These are phyloP conservation scores for Diaporthe vaccinii DNA, from an alignment of 2,329 filamentous ascomycete genomes.

Conservation along the genomic window DNA sequence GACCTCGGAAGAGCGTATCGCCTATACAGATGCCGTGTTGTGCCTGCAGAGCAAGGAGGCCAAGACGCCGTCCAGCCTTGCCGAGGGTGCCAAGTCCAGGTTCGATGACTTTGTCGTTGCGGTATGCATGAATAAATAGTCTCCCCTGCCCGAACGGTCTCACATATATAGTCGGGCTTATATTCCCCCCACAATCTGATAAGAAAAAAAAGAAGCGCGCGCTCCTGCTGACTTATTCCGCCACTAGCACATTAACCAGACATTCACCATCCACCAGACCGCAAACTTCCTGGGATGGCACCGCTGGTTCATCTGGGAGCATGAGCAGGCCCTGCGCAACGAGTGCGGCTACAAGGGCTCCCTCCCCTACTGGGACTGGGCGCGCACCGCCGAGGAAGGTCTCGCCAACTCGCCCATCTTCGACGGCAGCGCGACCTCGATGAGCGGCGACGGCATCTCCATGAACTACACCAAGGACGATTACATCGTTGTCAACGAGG, in stretches of 20 bases:
- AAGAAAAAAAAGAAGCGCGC: not conserved
- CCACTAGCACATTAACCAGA: conserved; percentile 40
- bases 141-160: conserved; percentile 45
- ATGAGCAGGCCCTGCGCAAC: conserved; percentile 35
- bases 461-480: conserved; percentile 45
- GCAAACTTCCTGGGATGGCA: conserved; percentile 36
- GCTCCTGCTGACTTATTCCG: conserved; percentile 42
- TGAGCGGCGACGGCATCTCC: conserved; percentile 58
- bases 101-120: conserved; percentile 51
- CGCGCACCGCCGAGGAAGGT: conserved; percentile 57
- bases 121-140: conserved; percentile 41
- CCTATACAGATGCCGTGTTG: conserved; percentile 48
- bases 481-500: conserved; percentile 48
- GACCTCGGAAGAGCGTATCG: conserved; percentile 46
- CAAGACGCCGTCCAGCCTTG: conserved; percentile 44
- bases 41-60: conserved; percentile 49
- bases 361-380: conserved; percentile 61
- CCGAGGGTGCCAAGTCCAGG: conserved; percentile 49
- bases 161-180: not conserved
- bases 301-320: conserved; percentile 33
- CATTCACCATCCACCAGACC: conserved; percentile 35
- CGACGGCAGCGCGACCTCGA: conserved; percentile 61
- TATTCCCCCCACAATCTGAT: not conserved
- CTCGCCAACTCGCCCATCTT: conserved; percentile 62
- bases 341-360: conserved; percentile 41